phyloP scores from a whole-genome alignment of 257 asterid genomes.

The Phtheirospermum japonicum region DNA sequence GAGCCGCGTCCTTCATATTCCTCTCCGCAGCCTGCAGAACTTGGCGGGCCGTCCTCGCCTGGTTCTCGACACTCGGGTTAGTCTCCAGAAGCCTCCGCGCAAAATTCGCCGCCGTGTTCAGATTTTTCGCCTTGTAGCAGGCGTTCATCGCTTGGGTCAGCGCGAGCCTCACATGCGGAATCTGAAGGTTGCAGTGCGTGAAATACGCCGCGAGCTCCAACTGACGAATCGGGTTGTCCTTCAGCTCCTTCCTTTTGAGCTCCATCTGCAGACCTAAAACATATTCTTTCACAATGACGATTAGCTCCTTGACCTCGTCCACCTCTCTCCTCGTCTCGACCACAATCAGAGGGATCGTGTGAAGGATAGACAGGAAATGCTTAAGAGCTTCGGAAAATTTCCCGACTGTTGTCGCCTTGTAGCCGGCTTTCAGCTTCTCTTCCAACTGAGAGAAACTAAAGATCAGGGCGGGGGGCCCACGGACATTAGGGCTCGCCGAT shows the following conservation, averaged over 20 bases:
- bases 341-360: constrained; percentile 71
- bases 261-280: constrained; percentile 76
- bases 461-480: constrained; percentile 78
- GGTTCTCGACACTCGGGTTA: constrained; percentile 62
- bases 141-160: constrained; percentile 62
- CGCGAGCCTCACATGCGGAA: constrained; percentile 75
- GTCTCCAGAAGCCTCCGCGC: constrained; percentile 78
- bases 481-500: constrained; percentile 66
- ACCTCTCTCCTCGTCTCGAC: constrained; percentile 82
- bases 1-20: constrained; percentile 60
- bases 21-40: constrained; percentile 75
- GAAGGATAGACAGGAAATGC: constrained; percentile 57
- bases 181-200: constrained; percentile 79
- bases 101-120: constrained; percentile 76
- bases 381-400: constrained; percentile 74
- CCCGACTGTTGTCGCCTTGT: constrained; percentile 69
- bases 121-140: constrained; percentile 62
- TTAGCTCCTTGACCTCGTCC: constrained; percentile 77
- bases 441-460: constrained; percentile 63
- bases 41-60: constrained; percentile 59
- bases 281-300: constrained; percentile 64
- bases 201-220: constrained; percentile 91
- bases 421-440: constrained; percentile 72
- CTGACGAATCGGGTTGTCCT: constrained; percentile 66
- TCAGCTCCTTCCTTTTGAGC: constrained; percentile 64